These are phyloP conservation scores for Lolium perenne DNA, from an alignment of 176 grass and related monocot genomes.

Conservation along the genomic window DNA sequence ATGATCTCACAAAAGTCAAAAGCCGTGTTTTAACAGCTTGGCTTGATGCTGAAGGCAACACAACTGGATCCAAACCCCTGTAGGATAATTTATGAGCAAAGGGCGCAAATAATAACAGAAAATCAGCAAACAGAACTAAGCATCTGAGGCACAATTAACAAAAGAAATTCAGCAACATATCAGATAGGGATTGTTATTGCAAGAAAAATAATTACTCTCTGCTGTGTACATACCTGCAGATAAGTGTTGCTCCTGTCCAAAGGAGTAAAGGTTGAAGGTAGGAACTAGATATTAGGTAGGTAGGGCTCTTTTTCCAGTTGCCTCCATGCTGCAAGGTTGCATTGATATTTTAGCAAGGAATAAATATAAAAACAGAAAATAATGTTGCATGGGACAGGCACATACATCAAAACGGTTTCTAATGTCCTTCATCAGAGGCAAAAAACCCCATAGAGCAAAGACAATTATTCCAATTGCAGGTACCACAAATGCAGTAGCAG, in stretches of 20 bases:
- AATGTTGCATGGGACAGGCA: slow-evolving; percentile 31
- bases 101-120: slow-evolving; percentile 36
- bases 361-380: slow-evolving; percentile 32
- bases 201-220: slow-evolving; percentile 4
- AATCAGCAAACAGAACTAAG: not conserved
- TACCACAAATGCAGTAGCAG: slow-evolving; percentile 63
- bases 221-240: slow-evolving; percentile 18
- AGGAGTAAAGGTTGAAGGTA: slow-evolving; percentile 84
- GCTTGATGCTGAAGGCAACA: slow-evolving; percentile 78
- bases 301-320: slow-evolving; percentile 95
- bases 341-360: slow-evolving; percentile 36
- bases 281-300: slow-evolving; percentile 78
- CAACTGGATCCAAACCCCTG: slow-evolving; percentile 84
- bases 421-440: slow-evolving; percentile 73
- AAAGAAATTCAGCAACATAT: slow-evolving; percentile 18
- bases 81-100: slow-evolving; percentile 36
- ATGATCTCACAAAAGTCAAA: slow-evolving; percentile 82
- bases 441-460: slow-evolving; percentile 86
- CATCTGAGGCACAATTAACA: not conserved
- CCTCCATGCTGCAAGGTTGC: slow-evolving; percentile 64
- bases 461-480: slow-evolving; percentile 85
- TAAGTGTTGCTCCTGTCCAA: slow-evolving; percentile 37
- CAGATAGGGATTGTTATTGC: not conserved
- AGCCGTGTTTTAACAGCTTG: slow-evolving; percentile 87
- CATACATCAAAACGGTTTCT: slow-evolving; percentile 87